These are phyloP conservation scores for Eucalyptus camaldulensis DNA, from an alignment of 345 rosid genomes.

Conservation along the genomic window DNA sequence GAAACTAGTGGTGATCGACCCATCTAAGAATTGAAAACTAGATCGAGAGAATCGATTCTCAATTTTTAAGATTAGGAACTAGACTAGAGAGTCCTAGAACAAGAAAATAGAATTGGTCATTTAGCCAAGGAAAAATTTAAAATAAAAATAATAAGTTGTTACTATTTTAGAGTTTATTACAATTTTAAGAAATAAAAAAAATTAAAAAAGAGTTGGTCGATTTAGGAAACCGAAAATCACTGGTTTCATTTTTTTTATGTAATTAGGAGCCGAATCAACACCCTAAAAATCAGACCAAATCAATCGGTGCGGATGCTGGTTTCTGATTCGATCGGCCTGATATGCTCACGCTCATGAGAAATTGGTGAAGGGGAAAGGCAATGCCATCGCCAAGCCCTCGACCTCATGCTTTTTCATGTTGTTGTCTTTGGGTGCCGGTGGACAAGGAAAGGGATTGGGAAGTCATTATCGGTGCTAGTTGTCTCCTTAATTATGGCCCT, in stretches of 20 bases:
- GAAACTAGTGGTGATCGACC: background rate
- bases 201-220: accelerated
- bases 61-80: accelerated
- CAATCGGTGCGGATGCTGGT: accelerated
- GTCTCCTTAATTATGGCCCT: background rate
- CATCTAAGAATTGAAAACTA: no score
- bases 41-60: no score
- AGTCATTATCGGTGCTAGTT: background rate
- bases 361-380: background rate
- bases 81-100: accelerated
- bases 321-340: no score
- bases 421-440: background rate
- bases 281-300: no score
- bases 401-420: background rate
- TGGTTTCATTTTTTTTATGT: no score
- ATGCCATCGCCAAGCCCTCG: background rate
- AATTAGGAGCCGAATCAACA: accelerated
- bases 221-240: no score
- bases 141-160: no score
- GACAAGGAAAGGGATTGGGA: background rate
- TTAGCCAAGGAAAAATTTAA: no score
- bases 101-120: no score
- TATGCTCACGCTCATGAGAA: background rate
- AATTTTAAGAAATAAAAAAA: no score
- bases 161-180: no score